phyloP scores from a whole-genome alignment of 805 yeast species.

The Saturnispora halmiae region DNA sequence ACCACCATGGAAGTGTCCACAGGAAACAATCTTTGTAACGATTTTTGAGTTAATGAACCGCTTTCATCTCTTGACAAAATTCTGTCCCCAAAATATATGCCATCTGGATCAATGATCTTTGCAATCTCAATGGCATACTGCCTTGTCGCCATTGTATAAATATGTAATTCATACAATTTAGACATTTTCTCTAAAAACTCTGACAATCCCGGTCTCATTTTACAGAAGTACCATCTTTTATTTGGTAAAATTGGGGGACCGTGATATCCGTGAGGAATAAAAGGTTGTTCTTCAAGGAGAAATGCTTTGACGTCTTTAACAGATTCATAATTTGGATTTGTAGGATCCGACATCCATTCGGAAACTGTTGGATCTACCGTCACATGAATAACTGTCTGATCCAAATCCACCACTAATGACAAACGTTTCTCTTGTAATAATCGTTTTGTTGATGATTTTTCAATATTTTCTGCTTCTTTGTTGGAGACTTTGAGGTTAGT shows the following conservation, averaged over 20 bases:
- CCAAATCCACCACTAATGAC: conserved; percentile 90
- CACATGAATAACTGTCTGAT: conserved; percentile 95
- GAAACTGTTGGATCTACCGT: conserved; percentile 97
- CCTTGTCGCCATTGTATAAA: conserved; percentile 96
- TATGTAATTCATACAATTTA: conserved; percentile 75
- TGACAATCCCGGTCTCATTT: conserved; percentile 77
- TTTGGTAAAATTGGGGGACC: conserved; percentile 54
- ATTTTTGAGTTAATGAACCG: conserved; percentile 84
- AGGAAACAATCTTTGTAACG: conserved; percentile 81
- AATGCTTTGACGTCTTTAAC: conserved; percentile 76
- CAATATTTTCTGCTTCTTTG: conserved; percentile 81
- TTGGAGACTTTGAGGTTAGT: conserved; percentile 74
- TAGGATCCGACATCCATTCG: conserved; percentile 86
- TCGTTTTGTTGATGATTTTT: conserved; percentile 52
- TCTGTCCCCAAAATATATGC: conserved; percentile 79
- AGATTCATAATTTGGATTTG: conserved; percentile 76
- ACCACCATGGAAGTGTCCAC: conserved; percentile 96
- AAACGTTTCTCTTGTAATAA: conserved; percentile 56
- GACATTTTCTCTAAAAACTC: conserved; percentile 61
- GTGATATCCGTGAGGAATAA: conserved; percentile 46
- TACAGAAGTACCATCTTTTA: conserved; percentile 84
- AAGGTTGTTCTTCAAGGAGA: conserved; percentile 65
- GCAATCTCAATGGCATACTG: conserved; percentile 88
- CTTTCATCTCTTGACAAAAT: conserved; percentile 90
- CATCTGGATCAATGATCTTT: conserved; percentile 82